Evolutionary conservation across 345 rosid genomes (phyloP), one percentile per base, ranked within the genome.

Genomic region (Balakata baccata): DNA sequence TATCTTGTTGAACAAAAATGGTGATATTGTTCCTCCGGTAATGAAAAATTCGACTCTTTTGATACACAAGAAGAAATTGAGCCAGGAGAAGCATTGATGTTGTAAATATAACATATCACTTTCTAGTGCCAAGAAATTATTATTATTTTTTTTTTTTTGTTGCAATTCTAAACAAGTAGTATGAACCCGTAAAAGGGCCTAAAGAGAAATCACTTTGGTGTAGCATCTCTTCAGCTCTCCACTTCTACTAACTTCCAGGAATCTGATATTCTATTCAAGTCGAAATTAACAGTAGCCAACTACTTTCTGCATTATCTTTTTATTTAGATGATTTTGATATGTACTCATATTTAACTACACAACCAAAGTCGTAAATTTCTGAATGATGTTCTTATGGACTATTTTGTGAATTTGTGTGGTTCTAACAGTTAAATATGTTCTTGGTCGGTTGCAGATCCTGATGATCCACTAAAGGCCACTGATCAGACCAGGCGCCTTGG

Each of bases 401-500:
- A n/a, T 20, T 37, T n/a, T 63, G 54, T 54, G 52, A 18, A 22
- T 47, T 50, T 6, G 11, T 71, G 37, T 62, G 23, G 38, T 22
- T 54, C n/a, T 46, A 14, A 70, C 11, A 22, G 25, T 16, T 61
- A 17, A 37, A 46, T 70, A 62, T 38, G 16, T 16, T 64, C 57
- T 63, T 14, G 46, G 17, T 72, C 46, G 69, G 12, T 11, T 71
- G 83, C 87, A 95, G 99, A 95, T 80, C 58, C 88, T 8, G 98
- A 95, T 84, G 99, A 95, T 82, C 99, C 98, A 0, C 71, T 95
- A 88, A 95, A 91, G 90, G 91, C 96, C 13, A 92, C 94, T 2
- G 97, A 95, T 75, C 98, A 95, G 81, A 92, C 98, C 10, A 89
- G 97, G 81, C 89, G 77, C 66, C 98, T 95, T 69, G 98, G 99